phyloP scores from a whole-genome alignment of 1,284 basidiomycete species.

The Moesziomyces parantarcticus region DNA sequence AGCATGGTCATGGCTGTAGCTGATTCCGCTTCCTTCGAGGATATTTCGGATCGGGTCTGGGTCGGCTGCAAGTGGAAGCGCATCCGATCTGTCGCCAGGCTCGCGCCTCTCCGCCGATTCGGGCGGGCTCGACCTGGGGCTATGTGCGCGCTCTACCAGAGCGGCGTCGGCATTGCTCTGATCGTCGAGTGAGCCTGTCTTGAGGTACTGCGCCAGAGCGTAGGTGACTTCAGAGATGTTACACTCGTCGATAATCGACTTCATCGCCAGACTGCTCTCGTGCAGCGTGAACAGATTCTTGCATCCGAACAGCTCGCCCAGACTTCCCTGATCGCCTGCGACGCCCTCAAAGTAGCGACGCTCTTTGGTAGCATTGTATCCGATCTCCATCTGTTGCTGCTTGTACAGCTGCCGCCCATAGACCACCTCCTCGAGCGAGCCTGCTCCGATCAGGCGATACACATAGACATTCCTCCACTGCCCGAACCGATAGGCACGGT shows the following conservation, averaged over 20 bases:
- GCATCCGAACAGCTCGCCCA: slow-evolving; percentile 83
- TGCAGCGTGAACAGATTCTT: slow-evolving; percentile 85
- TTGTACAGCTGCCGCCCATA: slow-evolving; percentile 88
- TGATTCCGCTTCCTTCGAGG: slow-evolving; percentile 33
- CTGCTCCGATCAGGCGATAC: slow-evolving; percentile 53
- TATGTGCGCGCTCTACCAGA: slow-evolving; percentile 20
- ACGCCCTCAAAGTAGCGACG: slow-evolving; percentile 81
- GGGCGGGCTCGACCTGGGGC: slow-evolving; percentile 4
- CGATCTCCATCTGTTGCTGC: slow-evolving; percentile 87
- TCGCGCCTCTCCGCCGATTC: background rate
- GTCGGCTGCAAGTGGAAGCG: background rate
- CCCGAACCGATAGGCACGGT: slow-evolving; percentile 75
- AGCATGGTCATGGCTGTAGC: slow-evolving; percentile 39
- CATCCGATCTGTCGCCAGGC: background rate
- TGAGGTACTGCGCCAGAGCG: slow-evolving; percentile 29
- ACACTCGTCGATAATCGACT: slow-evolving; percentile 53
- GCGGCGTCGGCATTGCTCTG: slow-evolving; percentile 15
- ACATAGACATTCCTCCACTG: slow-evolving; percentile 58
- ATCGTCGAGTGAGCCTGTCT: slow-evolving; percentile 17
- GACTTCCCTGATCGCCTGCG: slow-evolving; percentile 77
- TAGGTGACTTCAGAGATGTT: slow-evolving; percentile 45
- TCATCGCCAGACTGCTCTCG: slow-evolving; percentile 70
- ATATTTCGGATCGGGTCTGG: slow-evolving; percentile 28
- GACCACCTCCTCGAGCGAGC: slow-evolving; percentile 69
- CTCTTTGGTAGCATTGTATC: slow-evolving; percentile 71